phyloP scores from a whole-genome alignment of 805 yeast genomes.

The Candida gorgasii region DNA sequence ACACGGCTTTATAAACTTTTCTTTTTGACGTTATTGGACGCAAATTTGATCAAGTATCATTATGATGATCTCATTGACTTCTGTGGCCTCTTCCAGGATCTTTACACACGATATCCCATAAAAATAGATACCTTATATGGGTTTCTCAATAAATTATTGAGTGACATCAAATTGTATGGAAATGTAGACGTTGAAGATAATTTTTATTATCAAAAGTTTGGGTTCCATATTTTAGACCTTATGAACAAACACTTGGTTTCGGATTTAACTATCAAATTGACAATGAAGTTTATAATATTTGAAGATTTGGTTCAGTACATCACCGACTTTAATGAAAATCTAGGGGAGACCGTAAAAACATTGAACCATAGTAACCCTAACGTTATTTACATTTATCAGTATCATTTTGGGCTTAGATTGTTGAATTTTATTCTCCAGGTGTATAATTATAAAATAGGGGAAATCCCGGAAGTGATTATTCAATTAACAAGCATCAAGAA shows the following conservation, averaged over 20 bases:
- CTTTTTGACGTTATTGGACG: conserved; percentile 26
- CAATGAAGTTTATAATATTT: not conserved
- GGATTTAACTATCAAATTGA: not conserved
- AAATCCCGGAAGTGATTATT: not conserved
- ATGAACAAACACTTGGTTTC: not conserved
- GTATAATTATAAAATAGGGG: conserved; percentile 4
- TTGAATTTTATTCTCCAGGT: conserved; percentile 9
- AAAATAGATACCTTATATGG: not conserved
- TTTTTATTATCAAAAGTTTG: not conserved
- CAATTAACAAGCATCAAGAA: not conserved
- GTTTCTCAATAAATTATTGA: not conserved
- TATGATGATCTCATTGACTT: conserved; percentile 8
- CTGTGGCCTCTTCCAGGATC: not conserved
- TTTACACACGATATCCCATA: conserved; percentile 6
- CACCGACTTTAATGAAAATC: not conserved
- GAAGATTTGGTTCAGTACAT: not conserved
- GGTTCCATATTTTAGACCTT: conserved; percentile 10
- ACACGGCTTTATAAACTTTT: conserved; percentile 10
- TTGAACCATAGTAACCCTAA: not conserved
- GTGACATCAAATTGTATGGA: not conserved
- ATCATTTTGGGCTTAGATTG: conserved; percentile 11
- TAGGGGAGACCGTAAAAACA: not conserved
- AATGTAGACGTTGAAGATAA: not conserved
- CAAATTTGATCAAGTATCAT: conserved; percentile 23
- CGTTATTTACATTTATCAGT: not conserved